phyloP scores from a whole-genome alignment of 768 basidiomycete genomes.

The Psilocybe azurescens region DNA sequence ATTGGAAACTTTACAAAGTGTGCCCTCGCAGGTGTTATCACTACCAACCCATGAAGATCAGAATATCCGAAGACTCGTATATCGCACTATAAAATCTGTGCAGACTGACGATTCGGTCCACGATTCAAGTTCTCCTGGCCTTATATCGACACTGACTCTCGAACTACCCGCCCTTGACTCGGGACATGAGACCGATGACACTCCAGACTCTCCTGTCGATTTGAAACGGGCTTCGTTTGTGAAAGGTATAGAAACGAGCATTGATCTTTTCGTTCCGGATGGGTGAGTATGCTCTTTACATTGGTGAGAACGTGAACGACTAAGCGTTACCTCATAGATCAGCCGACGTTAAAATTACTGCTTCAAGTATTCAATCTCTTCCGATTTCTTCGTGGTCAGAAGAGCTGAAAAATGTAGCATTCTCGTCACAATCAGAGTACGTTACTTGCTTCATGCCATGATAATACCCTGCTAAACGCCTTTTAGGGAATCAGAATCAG shows the following conservation, averaged over 20 bases:
- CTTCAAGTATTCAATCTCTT: not conserved
- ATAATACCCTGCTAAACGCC: too few relatives aligned
- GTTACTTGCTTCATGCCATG: not conserved
- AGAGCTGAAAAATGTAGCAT: not conserved
- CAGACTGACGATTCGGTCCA: not conserved
- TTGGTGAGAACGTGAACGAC: not conserved
- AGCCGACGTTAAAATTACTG: conserved; percentile 7
- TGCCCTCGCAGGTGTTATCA: conserved; percentile 21
- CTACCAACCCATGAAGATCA: conserved; percentile 17
- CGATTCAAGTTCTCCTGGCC: not conserved
- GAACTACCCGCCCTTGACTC: conserved; percentile 4
- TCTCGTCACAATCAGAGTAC: not conserved
- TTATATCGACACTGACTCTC: conserved; percentile 7
- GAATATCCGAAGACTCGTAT: conserved; percentile 16
- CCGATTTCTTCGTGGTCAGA: not conserved
- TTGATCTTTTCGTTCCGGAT: conserved; percentile 27
- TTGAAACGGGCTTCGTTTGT: conserved; percentile 9
- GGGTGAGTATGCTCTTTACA: conserved; percentile 15
- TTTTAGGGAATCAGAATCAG: not conserved
- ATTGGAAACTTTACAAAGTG: conserved; percentile 11
- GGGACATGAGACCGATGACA: not conserved
- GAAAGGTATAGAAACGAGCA: conserved; percentile 7
- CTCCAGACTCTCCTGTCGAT: not conserved
- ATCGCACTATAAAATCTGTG: conserved; percentile 7
- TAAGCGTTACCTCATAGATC: not conserved